Percentiles rank a stretch among this genome's conserved stretches.
These are phyloP conservation scores for Protomyces arabidopsidicola DNA, from an alignment of 1,139 yeast species.

Conservation along the genomic window DNA sequence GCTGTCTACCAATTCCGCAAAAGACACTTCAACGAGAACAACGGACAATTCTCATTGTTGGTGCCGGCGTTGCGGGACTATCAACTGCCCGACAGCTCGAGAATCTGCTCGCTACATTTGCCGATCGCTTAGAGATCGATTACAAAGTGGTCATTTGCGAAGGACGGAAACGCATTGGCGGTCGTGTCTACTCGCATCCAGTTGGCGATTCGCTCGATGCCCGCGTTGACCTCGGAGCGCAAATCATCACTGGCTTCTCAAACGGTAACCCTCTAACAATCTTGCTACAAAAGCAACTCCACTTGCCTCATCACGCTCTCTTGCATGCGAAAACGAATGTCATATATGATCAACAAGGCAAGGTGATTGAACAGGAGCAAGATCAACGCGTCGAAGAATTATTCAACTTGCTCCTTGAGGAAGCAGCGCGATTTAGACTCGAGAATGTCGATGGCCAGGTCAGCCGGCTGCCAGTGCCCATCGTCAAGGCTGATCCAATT, in stretches of 20 bases:
- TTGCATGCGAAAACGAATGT: conserved; percentile 39
- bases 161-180: conserved; percentile 45
- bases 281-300: conserved; percentile 43
- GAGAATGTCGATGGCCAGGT: conserved; percentile 18
- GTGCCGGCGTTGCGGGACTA: conserved; percentile 47
- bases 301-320: conserved; percentile 42
- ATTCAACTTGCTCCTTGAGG: conserved; percentile 42
- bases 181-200: conserved; percentile 44
- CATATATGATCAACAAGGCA: conserved; percentile 38
- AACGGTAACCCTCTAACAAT: conserved; percentile 46
- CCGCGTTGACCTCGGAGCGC: conserved; percentile 45
- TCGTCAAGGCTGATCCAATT: conserved; percentile 30
- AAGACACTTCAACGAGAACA: background rate
- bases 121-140: conserved; percentile 39
- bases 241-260: conserved; percentile 44
- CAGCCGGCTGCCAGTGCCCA: background rate
- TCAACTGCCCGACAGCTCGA: conserved; percentile 46
- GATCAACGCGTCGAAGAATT: conserved; percentile 41
- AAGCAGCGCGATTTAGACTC: conserved; percentile 39
- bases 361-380: conserved; percentile 36
- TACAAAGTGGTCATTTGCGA: conserved; percentile 44
- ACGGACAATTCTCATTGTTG: conserved; percentile 39
- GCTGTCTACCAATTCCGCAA: conserved; percentile 41
- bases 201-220: conserved; percentile 29
- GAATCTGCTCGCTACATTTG: conserved; percentile 40